Evolutionary conservation across 2,329 filamentous ascomycete species (phyloP), one percentile per base, ranked within the genome.

Genomic region (Pseudocercospora cruenta): DNA sequence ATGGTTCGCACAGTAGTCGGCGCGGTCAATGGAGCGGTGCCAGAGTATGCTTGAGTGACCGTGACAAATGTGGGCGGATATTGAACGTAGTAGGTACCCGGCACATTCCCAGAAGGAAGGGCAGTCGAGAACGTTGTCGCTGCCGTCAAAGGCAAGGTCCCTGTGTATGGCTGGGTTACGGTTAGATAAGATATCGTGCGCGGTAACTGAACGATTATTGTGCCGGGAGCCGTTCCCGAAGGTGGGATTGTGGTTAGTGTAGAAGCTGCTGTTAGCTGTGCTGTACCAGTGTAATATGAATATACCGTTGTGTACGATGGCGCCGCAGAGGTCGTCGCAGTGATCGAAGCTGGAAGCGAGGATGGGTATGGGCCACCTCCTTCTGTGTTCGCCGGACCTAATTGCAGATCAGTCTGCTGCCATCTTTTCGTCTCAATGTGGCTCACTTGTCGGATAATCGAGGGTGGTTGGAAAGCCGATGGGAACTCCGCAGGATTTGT

Each of bases 111-210:
- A 22, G n/a, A 19, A 1, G 53, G 53, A 9, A 36, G 24, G 14
- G n/a, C 26, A 9, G 53, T 57, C 24, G 53, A 57, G 14, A 36
- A 45, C 9, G 53, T 57, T 31, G 53, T 57, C 9, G 31, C 31
- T 26, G 58, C 31, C 16, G 58, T 60, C 58, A 47, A 19, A 2
- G 64, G 87, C 80, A 14, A 87, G 88, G 71, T 88, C 88, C 67
- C 96, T 83, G 81, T 94, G 96, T 69, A 96, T 92, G 10, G 90
- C 91, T 70, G 93, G 92, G 80, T 93, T 88, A 78, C 91, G 97
- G 82, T 96, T 95, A 0, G 87, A 91, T 81, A 97, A 97, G 19
- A 22, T 24, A 26, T 26, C 19, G 19, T 51, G 19, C 19, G 47
- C 6, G 47, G 47, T 24, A 51, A 1, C 31, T 60, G 58, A n/a